Percentiles rank a stretch among this genome's conserved stretches.
Conservation (phyloP, 2,329 filamentous ascomycete species). For the Penicillium sp. region DNA sequence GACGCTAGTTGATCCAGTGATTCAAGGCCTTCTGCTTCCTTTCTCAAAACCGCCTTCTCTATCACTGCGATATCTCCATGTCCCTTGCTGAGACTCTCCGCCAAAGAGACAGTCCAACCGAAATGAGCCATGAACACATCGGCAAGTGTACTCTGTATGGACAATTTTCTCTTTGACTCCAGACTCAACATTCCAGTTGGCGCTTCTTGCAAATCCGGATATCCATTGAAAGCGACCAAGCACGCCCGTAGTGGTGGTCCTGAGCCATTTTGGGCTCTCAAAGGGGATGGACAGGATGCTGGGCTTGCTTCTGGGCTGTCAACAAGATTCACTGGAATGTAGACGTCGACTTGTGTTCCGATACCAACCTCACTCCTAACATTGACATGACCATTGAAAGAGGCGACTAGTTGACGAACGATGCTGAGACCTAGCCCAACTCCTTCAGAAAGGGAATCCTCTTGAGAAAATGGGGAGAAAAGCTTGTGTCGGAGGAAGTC, state of each 20-base stretch:
- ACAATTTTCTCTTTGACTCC: constrained; percentile 39
- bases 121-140: constrained; percentile 33
- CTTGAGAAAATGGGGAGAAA: constrained; percentile 68
- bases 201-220: constrained; percentile 30
- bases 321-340: constrained; percentile 32
- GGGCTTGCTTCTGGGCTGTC: constrained; percentile 4
- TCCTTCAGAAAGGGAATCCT: constrained; percentile 63
- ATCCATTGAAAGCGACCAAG: constrained; percentile 37
- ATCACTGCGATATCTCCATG: constrained; percentile 38
- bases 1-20: constrained; percentile 13
- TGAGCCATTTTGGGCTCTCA: not conserved
- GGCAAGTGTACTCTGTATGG: constrained; percentile 35
- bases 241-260: constrained; percentile 27
- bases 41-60: constrained; percentile 34
- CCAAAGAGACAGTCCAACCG: constrained; percentile 36
- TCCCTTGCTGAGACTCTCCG: constrained; percentile 30
- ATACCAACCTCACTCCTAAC: constrained; percentile 52
- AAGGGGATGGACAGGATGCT: not conserved
- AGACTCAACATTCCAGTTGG: constrained; percentile 32
- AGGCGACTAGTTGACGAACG: constrained; percentile 63
- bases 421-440: constrained; percentile 69
- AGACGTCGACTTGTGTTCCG: constrained; percentile 40
- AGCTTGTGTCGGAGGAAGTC: constrained; percentile 64
- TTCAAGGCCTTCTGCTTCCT: constrained; percentile 13
- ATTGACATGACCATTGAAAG: constrained; percentile 62